Conservation (phyloP, 2,329 filamentous ascomycete genomes). For the Fragosphaeria purpurea region DNA sequence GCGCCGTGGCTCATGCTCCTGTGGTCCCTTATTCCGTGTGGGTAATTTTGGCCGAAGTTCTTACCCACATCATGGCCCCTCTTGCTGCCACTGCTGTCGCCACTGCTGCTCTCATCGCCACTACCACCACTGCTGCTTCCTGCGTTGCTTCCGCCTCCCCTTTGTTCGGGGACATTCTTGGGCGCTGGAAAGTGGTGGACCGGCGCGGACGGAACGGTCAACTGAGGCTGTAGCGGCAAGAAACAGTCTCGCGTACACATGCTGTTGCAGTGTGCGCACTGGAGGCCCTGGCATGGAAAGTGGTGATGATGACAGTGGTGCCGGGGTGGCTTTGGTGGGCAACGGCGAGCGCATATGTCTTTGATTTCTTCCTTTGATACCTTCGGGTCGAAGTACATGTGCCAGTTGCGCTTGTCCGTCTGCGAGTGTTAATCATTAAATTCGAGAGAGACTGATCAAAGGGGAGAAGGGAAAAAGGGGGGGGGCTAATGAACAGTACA, state of each 20-base stretch:
- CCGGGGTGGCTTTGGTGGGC: neutral
- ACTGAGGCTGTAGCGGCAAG: too few relatives aligned
- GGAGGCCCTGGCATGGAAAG: neutral
- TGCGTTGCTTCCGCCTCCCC: neutral
- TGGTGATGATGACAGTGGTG: neutral
- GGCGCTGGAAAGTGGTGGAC: too few relatives aligned
- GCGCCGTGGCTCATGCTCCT: too few relatives aligned
- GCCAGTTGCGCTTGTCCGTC: constrained; percentile 5
- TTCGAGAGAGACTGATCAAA: too few relatives aligned
- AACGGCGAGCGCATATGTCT: constrained; percentile 3
- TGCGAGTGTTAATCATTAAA: neutral
- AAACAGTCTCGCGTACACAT: too few relatives aligned
- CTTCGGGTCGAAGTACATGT: constrained; percentile 9
- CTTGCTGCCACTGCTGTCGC: too few relatives aligned
- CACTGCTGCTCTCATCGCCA: too few relatives aligned
- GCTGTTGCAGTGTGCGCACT: neutral
- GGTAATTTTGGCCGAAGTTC: too few relatives aligned
- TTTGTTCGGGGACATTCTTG: neutral
- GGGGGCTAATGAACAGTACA: neutral
- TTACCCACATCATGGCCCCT: too few relatives aligned
- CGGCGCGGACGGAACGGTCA: too few relatives aligned
- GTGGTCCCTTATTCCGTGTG: too few relatives aligned
- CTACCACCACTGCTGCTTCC: neutral
- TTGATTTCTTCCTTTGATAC: constrained; percentile 2
- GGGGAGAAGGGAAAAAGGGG: neutral